Base-by-base conservation (phyloP, 2,329 filamentous ascomycete species). In the Monascus ruber region DNA sequence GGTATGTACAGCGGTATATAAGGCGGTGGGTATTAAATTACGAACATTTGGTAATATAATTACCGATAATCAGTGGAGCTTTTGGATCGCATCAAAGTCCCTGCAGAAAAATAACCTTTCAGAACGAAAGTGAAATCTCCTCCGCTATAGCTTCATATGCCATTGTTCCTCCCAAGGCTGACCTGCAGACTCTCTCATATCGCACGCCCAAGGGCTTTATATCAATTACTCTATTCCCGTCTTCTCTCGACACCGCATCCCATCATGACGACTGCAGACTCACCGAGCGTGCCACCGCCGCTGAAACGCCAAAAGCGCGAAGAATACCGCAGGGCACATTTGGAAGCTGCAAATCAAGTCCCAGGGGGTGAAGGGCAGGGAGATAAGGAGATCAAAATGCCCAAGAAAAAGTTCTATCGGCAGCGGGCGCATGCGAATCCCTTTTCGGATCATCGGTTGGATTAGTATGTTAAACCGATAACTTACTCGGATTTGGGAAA, bases 381-480 rank as follows among this genome's bases (percentile, higher is more conserved):
- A 28, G 47, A 51, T 26, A 44, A 45, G 28, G 45, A 66, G 31
- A 65, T 77, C 5, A 73, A 78, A 52, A 66, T 95, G 53, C 91
- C 91, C 6, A 82, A 85, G 65, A 98, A 98, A 72, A 89, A 84
- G 68, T 94, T 91, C 68, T 98, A 94, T 63, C 79, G 91, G 40
- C 91, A 98, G 65, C 77, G 91, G 62, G 91, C 91, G 31, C 91
- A 98, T 67, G 91, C 91, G 46, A 98, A 98, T 68, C 88, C 89
- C 5, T 98, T 98, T 66, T 95, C 89, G 2, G 91, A 98, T 56
- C 91, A 98, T 69, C 71, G 77, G 42, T 71, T 98, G 58, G 73
- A 74, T 54, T 98, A 98, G 91, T 94, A 75, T 54, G 77, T 69
- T 11, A 28, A 36, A 17, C 17, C 17, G 17, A 17, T 17, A 17